Conservation (phyloP, 805 yeast genomes). For the Starmerella lactis-condensi region DNA sequence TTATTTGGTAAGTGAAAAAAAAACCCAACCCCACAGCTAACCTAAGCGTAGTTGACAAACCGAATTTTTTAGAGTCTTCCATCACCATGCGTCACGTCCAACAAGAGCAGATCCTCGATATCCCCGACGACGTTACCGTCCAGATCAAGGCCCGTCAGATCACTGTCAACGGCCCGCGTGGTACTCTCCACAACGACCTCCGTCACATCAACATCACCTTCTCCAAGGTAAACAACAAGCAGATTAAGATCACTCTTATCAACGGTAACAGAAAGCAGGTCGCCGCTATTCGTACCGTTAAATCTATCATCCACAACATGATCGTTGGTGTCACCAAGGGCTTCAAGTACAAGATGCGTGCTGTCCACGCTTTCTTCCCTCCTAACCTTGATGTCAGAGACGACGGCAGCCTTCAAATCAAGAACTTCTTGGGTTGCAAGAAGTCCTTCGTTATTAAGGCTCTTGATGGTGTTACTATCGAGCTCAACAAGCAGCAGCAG, state of each 20-base stretch:
- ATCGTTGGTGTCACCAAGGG: constrained; percentile 98
- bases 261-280: constrained; percentile 99
- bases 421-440: constrained; percentile 99
- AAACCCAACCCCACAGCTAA: neutral
- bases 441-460: constrained; percentile 77
- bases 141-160: constrained; percentile 78
- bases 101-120: constrained; percentile 63
- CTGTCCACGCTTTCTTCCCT: constrained; percentile 99
- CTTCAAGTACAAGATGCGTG: constrained; percentile 98
- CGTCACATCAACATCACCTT: constrained; percentile 91
- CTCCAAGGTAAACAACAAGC: constrained; percentile 48
- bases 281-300: constrained; percentile 97
- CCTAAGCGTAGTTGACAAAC: neutral
- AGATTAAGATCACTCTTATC: constrained; percentile 80
- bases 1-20: neutral
- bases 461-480: constrained; percentile 75
- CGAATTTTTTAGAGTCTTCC: neutral
- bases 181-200: constrained; percentile 73
- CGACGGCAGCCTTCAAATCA: constrained; percentile 71
- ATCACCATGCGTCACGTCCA: constrained; percentile 57
- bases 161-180: constrained; percentile 95
- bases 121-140: constrained; percentile 88
- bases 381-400: constrained; percentile 88
- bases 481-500: constrained; percentile 67
- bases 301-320: constrained; percentile 83